These are phyloP conservation scores for Penicillium maclennaniae DNA, from an alignment of 495 filamentous ascomycete species.

Conservation along the genomic window DNA sequence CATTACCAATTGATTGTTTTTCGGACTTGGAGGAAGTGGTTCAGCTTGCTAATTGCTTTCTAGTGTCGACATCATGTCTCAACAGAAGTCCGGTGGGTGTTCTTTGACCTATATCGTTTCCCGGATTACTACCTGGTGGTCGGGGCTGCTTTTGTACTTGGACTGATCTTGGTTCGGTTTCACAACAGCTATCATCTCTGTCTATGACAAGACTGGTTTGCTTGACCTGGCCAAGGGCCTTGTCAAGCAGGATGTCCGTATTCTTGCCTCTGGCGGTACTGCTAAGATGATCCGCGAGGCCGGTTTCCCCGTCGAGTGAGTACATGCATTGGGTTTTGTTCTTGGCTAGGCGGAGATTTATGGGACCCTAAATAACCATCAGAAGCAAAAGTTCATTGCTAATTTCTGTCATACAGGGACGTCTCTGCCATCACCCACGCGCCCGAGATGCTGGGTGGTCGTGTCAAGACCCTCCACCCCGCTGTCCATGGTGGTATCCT, in stretches of 20 bases:
- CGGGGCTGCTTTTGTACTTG: conserved; percentile 6
- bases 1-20: conserved; percentile 1
- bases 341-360: too few relatives aligned
- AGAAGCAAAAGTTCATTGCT: not conserved
- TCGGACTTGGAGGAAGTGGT: not conserved
- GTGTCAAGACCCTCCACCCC: conserved; percentile 96
- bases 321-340: conserved; percentile 12
- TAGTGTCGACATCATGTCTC: conserved; percentile 39
- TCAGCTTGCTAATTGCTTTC: conserved; percentile 3
- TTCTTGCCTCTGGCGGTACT: conserved; percentile 91
- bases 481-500: conserved; percentile 93
- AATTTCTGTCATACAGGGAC: conserved; percentile 56
- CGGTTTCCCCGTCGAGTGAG: conserved; percentile 87
- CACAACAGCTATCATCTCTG: conserved; percentile 80
- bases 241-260: conserved; percentile 81
- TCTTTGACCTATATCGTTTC: conserved; percentile 20
- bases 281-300: conserved; percentile 93
- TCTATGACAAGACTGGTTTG: conserved; percentile 97
- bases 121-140: conserved; percentile 16
- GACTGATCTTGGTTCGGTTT: conserved; percentile 12
- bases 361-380: too few relatives aligned
- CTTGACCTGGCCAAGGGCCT: conserved; percentile 95
- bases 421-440: conserved; percentile 96
- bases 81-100: conserved; percentile 41
- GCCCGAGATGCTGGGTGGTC: conserved; percentile 94